Evolutionary conservation across 495 filamentous ascomycete species (phyloP).

Genomic region (Friedmanniomyces simplex): DNA sequence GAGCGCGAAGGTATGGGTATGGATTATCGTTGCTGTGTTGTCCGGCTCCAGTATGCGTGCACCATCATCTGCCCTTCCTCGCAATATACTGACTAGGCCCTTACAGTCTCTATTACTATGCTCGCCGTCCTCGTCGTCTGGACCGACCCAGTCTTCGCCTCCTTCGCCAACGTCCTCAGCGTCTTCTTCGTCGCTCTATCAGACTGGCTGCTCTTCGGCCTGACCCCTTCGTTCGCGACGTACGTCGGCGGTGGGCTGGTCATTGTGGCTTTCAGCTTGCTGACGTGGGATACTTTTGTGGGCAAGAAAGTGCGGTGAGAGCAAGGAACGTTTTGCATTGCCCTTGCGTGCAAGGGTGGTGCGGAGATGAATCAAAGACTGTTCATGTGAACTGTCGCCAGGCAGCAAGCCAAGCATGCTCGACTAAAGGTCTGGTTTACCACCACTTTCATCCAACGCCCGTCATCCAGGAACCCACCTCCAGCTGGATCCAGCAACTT

Average conservation of each 20-base stretch:
- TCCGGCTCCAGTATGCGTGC: conserved; percentile 11
- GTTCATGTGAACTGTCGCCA: no score
- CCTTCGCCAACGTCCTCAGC: conserved; percentile 15
- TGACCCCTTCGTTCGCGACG: conserved; percentile 15
- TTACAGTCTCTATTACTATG: conserved; percentile 16
- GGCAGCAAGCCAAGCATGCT: no score
- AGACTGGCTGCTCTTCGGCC: conserved; percentile 17
- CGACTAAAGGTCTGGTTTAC: no score
- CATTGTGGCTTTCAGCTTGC: conserved; percentile 16
- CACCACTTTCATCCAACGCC: no score
- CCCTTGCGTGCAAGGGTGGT: no score
- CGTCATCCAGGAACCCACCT: no score
- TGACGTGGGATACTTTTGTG: conserved; percentile 17
- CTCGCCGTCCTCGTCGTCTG: conserved; percentile 18
- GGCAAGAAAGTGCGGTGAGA: conserved; percentile 4
- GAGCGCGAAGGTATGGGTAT: conserved; percentile 6
- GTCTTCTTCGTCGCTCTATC: conserved; percentile 19
- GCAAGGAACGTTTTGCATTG: neutral
- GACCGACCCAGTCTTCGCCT: conserved; percentile 21
- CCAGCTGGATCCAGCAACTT: no score
- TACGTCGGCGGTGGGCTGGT: conserved; percentile 17
- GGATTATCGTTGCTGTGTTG: conserved; percentile 13
- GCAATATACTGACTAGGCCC: neutral
- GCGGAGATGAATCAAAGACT: no score
- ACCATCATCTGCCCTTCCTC: neutral